These are phyloP conservation scores for Pleurotus djamor DNA, from an alignment of 768 basidiomycete genomes.

Conservation along the genomic window DNA sequence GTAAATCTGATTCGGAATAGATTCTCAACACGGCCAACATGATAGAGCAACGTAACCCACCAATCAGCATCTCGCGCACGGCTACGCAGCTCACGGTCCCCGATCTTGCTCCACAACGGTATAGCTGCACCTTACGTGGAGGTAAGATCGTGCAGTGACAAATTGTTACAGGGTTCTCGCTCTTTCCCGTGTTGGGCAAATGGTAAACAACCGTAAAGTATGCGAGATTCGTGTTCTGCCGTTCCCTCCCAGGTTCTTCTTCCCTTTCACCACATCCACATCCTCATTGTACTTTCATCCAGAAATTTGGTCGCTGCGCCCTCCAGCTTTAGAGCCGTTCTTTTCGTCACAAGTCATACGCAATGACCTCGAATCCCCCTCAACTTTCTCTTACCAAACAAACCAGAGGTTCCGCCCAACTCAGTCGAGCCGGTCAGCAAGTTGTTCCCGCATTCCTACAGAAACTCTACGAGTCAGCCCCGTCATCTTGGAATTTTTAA, in stretches of 20 bases:
- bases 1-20: no score
- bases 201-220: conserved; percentile 1
- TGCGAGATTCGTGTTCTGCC: not conserved
- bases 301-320: not conserved
- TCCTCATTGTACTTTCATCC: not conserved
- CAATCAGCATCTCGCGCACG: no score
- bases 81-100: not conserved
- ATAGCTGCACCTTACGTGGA: not conserved
- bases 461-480: conserved; percentile 83
- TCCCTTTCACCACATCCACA: not conserved
- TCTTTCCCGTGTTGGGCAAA: not conserved
- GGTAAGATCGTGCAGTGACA: not conserved
- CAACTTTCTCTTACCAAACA: conserved; percentile 54
- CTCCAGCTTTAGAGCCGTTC: not conserved
- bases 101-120: not conserved
- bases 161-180: not conserved
- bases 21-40: no score
- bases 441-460: conserved; percentile 79
- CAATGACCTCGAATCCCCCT: conserved; percentile 48
- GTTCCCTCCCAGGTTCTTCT: not conserved
- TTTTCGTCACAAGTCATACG: no score
- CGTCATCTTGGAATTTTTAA: not conserved
- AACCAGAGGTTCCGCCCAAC: conserved; percentile 19
- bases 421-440: conserved; percentile 31
- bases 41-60: no score